A percentile compares a stretch with the other conserved stretches of the same genome.
These are phyloP conservation scores for Leptographium lundbergii DNA, from an alignment of 2,329 filamentous ascomycete genomes.

Conservation along the genomic window DNA sequence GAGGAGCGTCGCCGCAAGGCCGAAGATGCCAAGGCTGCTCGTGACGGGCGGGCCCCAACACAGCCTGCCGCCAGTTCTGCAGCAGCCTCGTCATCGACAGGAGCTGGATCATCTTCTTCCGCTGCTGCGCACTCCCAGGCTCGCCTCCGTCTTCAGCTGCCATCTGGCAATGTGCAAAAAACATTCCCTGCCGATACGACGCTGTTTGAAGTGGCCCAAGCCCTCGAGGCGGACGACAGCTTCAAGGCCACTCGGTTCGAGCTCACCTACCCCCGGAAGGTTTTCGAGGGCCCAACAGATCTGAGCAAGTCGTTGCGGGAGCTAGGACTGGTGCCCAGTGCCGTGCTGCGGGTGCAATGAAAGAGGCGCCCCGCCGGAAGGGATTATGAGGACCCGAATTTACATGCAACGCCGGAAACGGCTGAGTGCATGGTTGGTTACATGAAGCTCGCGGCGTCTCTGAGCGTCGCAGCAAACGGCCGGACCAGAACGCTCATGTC, in stretches of 20 bases:
- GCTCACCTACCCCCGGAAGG: constrained; percentile 78
- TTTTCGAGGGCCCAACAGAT: constrained; percentile 55
- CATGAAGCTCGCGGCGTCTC: not conserved
- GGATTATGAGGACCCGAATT: not conserved
- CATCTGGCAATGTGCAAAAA: constrained; percentile 64
- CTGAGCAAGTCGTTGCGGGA: constrained; percentile 89
- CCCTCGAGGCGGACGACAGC: constrained; percentile 59
- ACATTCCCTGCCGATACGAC: constrained; percentile 82
- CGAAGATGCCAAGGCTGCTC: constrained; percentile 70
- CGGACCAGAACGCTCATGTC: not conserved
- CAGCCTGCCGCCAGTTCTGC: constrained; percentile 12
- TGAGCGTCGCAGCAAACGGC: not conserved
- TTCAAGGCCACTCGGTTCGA: constrained; percentile 62
- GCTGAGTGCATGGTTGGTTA: not conserved
- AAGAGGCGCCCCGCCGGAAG: not conserved
- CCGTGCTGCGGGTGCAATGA: constrained; percentile 44
- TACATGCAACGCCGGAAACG: not conserved
- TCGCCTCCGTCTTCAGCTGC: constrained; percentile 64
- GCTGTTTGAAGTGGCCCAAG: constrained; percentile 78
- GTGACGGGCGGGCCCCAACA: constrained; percentile 56
- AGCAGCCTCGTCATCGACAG: constrained; percentile 21
- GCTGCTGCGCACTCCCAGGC: constrained; percentile 53
- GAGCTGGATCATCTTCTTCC: constrained; percentile 43
- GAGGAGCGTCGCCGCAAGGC: constrained; percentile 75
- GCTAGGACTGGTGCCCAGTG: constrained; percentile 77